These are phyloP conservation scores for Collybia sp. DNA, from an alignment of 768 basidiomycete genomes.

Conservation along the genomic window DNA sequence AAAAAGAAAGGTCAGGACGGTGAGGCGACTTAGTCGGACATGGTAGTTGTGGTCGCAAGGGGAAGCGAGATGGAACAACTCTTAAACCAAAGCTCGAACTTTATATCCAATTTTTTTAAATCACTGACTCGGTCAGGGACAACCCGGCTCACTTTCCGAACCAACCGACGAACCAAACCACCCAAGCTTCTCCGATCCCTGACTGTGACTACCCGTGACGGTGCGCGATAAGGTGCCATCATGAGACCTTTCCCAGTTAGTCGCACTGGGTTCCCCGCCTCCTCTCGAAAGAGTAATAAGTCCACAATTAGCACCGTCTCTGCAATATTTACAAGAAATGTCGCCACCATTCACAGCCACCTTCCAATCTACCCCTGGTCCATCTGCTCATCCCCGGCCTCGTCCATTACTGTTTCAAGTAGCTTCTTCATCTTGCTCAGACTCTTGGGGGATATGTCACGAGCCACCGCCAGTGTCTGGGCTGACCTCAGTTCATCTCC, in stretches of 20 bases:
- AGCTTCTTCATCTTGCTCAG: constrained; percentile 78
- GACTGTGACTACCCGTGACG: no score
- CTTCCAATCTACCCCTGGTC: constrained; percentile 58
- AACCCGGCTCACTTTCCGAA: no score
- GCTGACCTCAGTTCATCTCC: constrained; percentile 79
- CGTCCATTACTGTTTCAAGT: constrained; percentile 66
- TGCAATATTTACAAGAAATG: constrained; percentile 31
- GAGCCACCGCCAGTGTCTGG: constrained; percentile 81
- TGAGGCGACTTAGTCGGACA: constrained; percentile 36
- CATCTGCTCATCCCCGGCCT: constrained; percentile 58
- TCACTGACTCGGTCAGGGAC: constrained; percentile 6
- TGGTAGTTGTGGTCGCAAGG: constrained; percentile 22
- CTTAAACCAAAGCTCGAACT: constrained; percentile 12
- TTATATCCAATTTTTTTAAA: constrained; percentile 15
- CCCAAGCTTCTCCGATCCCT: constrained; percentile 2
- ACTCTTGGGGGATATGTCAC: constrained; percentile 93
- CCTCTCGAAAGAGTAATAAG: background rate
- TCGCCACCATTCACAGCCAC: no score
- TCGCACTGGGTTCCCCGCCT: constrained; percentile 1
- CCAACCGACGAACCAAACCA: constrained; percentile 5
- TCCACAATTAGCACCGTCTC: no score
- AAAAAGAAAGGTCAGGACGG: constrained; percentile 21
- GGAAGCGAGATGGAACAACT: constrained; percentile 13
- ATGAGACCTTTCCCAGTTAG: constrained; percentile 10
- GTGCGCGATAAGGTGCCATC: constrained; percentile 21